Base-by-base conservation (phyloP, 257 asterid species). In the Nicotiana paniculata region DNA sequence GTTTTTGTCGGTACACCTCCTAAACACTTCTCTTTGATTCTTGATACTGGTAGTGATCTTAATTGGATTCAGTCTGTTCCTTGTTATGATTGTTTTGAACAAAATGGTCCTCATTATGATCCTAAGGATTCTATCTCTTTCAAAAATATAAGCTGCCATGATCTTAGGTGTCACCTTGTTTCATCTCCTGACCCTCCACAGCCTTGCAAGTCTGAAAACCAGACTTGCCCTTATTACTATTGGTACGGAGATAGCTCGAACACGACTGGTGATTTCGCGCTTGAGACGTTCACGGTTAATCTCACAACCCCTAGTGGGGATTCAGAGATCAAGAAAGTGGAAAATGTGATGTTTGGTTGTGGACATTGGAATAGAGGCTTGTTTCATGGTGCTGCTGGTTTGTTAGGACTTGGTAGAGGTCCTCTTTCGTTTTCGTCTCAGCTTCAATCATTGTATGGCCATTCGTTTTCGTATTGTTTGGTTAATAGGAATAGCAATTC, bases 221-320 rank as follows among this genome's bases (percentile, higher is more conserved):
- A 89, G 83, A 89, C 89, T 3, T 95, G 98, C 84, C 97, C 97
- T 53, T 95, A 95, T 63, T 95, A 86, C 82, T 95, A 95, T 32
- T 95, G 99, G 99, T 95, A 95, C 15, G 99, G 99, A 2, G 99
- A 95, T 51, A 89, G 97, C 66, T 95, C 99, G 0, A 93, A 93
- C 77, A 95, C 99, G 0, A 95, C 98, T 0, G 99, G 99, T 0
- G 99, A 95, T 81, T 93, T 95, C 18, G 92, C 97, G 3, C 54
- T 91, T 1, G 99, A 95, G 70, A 90, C 95, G 17, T 93, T 95
- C 46, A 91, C 98, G 1, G 94, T 95, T 24, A 95, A 95, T 79
- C 93, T 93, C 10, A 93, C 99, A 4, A 77, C 86, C 16, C 69
- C 53, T 0, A 79, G 55, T 6, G 97, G 96, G 83, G 74, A 84